Evolutionary conservation across 176 grass and related monocot genomes (phyloP), one percentile per base, ranked within the genome.

Genomic region (Areca catechu): DNA sequence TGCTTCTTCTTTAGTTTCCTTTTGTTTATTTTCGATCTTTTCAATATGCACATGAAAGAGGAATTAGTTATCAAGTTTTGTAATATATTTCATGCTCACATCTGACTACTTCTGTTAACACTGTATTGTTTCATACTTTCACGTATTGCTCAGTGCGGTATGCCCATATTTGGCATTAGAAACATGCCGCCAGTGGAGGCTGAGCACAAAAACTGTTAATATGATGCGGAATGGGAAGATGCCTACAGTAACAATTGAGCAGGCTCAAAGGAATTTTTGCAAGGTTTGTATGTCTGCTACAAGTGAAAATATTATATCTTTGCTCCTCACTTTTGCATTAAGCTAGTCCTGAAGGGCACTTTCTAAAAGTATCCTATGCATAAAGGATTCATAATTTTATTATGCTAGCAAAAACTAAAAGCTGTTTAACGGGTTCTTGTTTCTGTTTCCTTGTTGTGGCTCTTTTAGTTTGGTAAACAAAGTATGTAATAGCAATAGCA

Each of bases 81-180:
- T 43, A 3, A 43, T 43, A 12, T 10, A 43, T 43, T 43, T 10
- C 34, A 43, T 43, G 7, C 34, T 43, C 34, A 43, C 34, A 14
- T 34, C 6, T 43, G 34, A 43, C 10, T 9, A 43, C 34, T 43
- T 43, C 1, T 12, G 17, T 49, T 49, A 23, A 49, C 4, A 16
- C 21, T 50, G 16, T 22, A 6, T 49, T 37, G 18, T 64, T 23
- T 64, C 18, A 18, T 73, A 49, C 72, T 30, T 56, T 64, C 67
- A 43, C 7, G 1, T 43, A 14, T 5, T 49, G 65, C 22, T 58
- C 22, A 98, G 94, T 83, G 94, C 94, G 43, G 43, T 98, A 50
- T 98, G 88, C 68, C 94, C 94, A 49, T 98, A 98, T 85, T 77
- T 98, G 68, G 94, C 94, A 68, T 77, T 98, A 85, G 94, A 98